Conservation (phyloP, 257 asterid species). For the Solanum lycopersicoides region DNA sequence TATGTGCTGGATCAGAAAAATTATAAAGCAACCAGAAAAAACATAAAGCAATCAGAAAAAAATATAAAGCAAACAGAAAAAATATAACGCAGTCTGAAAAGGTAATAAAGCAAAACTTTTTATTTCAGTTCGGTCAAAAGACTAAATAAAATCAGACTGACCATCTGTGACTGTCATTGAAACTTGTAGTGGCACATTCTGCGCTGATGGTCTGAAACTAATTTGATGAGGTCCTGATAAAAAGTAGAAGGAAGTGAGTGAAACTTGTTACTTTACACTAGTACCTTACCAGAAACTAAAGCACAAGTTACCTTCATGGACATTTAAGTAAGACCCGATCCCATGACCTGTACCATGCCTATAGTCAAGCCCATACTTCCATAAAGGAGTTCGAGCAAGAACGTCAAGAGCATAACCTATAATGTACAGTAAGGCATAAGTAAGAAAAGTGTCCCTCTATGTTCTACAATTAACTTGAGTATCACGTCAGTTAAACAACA, state of each 20-base stretch:
- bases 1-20: not conserved
- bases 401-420: constrained; percentile 74
- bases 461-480: not conserved
- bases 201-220: constrained; percentile 84
- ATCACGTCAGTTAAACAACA: not conserved
- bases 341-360: constrained; percentile 99
- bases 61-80: not conserved
- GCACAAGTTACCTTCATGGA: constrained; percentile 71
- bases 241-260: not conserved
- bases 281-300: not conserved
- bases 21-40: no score
- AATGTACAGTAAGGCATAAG: constrained; percentile 7
- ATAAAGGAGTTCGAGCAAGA: constrained; percentile 84
- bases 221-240: constrained; percentile 82
- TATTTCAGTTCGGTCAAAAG: not conserved
- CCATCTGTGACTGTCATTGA: constrained; percentile 98
- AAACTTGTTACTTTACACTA: not conserved
- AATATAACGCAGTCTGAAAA: not conserved
- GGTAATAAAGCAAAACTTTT: not conserved
- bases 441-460: not conserved
- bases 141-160: constrained; percentile 7
- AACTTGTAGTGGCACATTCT: constrained; percentile 62
- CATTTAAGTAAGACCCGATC: constrained; percentile 84
- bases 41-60: not conserved
- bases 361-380: constrained; percentile 96